Evolutionary conservation across 768 basidiomycete genomes (phyloP), one percentile per base, ranked within the genome.

Genomic region (Lactarius pseudohatsudake): DNA sequence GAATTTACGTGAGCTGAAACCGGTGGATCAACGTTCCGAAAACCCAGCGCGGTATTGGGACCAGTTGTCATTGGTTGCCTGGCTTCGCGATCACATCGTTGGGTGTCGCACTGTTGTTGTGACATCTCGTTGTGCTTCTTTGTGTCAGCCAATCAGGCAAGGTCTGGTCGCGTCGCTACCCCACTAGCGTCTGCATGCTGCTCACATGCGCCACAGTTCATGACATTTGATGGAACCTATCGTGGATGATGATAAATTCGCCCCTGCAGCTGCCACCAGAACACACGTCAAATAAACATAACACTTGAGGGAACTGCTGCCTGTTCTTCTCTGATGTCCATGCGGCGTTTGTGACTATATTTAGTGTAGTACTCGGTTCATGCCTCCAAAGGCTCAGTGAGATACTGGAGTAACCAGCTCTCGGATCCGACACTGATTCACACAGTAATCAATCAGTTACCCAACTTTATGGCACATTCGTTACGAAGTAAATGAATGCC

Each of bases 1-100:
- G 57, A 41, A 32, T 22, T 62, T 66, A 34, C 56, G 61, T 53
- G 45, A 57, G 57, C 16, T 20, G 30, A 41, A 41, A 18, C 41
- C 40, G 32, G 4, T 20, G 16, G 30, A 32, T 32, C 18, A 32
- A 30, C 32, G 30, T 32, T 32, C 16, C 54, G 54, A 32, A 56
- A 9, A 20, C 54, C 54, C 30, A 20, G 54, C n/a, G 20, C 47
- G 50, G 13, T 2, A 6, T 13, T 13, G 11, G 10, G 50, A 7
- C 2, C 4, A 15, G 22, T 3, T 15, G 3, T 22, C 22, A 53
- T 53, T 53, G 50, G 15, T 53, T 10, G 13, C 50, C 26, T 13
- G 26, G 47, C 2, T 15, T 15, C n/a, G 22, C 22, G 47, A 26
- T 26, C 47, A 50, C n/a, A 50, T 47, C n/a, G 45, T 13, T 26